Evolutionary conservation across 768 basidiomycete genomes (phyloP), one percentile per base, ranked within the genome.

Genomic region (Agrocybe praecox): DNA sequence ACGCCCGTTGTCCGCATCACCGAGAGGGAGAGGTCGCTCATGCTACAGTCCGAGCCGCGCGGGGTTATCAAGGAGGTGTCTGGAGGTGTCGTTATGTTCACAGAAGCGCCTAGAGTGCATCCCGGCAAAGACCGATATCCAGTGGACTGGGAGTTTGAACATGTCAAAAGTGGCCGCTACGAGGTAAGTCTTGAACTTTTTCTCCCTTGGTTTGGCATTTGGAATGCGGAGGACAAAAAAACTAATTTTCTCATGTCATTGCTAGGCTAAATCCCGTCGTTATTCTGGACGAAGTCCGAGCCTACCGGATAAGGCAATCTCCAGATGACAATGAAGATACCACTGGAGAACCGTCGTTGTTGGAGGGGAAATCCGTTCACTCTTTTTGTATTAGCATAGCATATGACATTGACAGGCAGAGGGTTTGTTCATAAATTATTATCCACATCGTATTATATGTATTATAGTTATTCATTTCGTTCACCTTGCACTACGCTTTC

Each of bases 31-130:
- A 57, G 63, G 46, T 62, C 57, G n/a, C 46, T 46, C 53, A 59
- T 65, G 60, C 56, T 61, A 50, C 57, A 64, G 34, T 55, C 62
- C 17, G 65, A 64, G 32, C 62, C 64, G 34, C 58, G 61, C 54
- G 65, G 64, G 26, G 55, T 67, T 36, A 53, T 63, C 46, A 69
- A 69, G 47, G 64, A 67, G 55, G 67, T 69, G 17, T 67, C 65
- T 23, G 67, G 65, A n/a, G 67, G 67, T 14, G 59, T 69, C 49
- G 67, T 69, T 49, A 62, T 65, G 40, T 69, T 64, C 59, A 67
- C 67, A 22, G 59, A 66, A 42, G 58, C 56, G 15, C 62, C 61
- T 1, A 47, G 57, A 33, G 46, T 52, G 19, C 55, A 55, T 24
- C 61, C 57, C 24, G 45, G 59, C 51, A 49, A 54, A 34, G 60